Base-by-base conservation (phyloP, 129 eudicot genomes). In the Smallanthus sonchifolius region DNA sequence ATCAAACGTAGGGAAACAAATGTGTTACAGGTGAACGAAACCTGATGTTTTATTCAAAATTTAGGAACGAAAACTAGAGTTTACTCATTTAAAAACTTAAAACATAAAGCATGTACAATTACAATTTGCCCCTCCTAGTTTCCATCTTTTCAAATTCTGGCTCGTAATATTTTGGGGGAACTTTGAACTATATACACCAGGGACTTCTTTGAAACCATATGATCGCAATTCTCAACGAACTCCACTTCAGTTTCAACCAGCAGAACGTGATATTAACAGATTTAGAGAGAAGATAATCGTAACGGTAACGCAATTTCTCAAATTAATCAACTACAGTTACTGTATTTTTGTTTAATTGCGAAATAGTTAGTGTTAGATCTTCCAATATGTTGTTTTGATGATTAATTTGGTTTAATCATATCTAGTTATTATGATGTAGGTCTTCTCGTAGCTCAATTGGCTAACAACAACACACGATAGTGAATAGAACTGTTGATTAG, bases 221-320 rank as follows among this genome's bases (percentile, higher is more conserved):
- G 20, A 39, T 55, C 17, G 3, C 36, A 61, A 34, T 43, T 61
- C 3, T 15, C 42, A 6, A 48, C 49, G 54, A 75, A 48, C 40
- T 48, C 11, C 51, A 51, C 73, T 65, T 35, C 61, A 56, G 56
- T 40, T 67, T 76, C 75, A 76, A 24, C 16, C 57, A 57, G n/a
- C 75, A 56, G 49, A 42, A 24, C 17, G 37, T 43, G 74, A 55
- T 42, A 43, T 42, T 19, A 8, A 67, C 45, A 3, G 48, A 74
- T 74, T 45, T 61, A 43, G 4, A 16, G 13, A 38, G 43, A 10
- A 55, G 10, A 60, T 17, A 70, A 30, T 70, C 38, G 35, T 48
- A 40, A 16, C 67, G 75, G 80, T 67, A 77, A 32, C 37, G 0
- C 24, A 30, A 72, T 14, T 8, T 14, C 74, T 3, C 79, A 32